A percentile compares a stretch with the other conserved stretches of the same genome.
Evolutionary conservation across 2,329 filamentous ascomycete species (phyloP).

Genomic region (Pseudogymnoascus sp.): DNA sequence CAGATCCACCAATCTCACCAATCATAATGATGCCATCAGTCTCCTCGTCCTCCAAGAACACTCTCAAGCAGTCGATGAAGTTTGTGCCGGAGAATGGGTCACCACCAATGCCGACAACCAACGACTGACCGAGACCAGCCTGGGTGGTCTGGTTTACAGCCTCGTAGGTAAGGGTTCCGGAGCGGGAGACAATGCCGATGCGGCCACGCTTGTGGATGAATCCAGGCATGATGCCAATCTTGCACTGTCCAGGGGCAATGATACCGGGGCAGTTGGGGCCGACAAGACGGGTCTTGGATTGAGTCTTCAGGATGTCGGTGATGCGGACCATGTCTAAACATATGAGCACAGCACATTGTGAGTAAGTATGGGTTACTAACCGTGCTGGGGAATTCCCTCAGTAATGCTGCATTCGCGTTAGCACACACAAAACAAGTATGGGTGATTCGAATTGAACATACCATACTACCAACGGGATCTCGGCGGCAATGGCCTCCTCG

Average conservation of each 20-base stretch:
- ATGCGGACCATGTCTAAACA: slow-evolving; percentile 91
- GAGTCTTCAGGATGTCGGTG: slow-evolving; percentile 94
- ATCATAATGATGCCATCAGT: slow-evolving; percentile 99
- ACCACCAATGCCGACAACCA: slow-evolving; percentile 96
- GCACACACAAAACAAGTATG: slow-evolving; percentile 15
- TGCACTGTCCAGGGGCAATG: slow-evolving; percentile 93
- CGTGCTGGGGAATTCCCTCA: slow-evolving; percentile 95
- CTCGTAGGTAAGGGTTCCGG: slow-evolving; percentile 97
- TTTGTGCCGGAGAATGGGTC: slow-evolving; percentile 98
- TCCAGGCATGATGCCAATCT: slow-evolving; percentile 99
- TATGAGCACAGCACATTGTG: slow-evolving; percentile 16
- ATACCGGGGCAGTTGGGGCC: slow-evolving; percentile 98
- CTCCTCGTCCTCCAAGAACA: slow-evolving; percentile 92
- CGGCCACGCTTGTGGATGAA: slow-evolving; percentile 99
- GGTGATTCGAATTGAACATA: slow-evolving; percentile 28
- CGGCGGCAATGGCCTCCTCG: slow-evolving; percentile 88
- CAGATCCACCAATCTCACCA: slow-evolving; percentile 94
- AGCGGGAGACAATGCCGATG: slow-evolving; percentile 96
- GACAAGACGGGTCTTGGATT: slow-evolving; percentile 92
- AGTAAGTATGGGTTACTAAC: slow-evolving; percentile 42
- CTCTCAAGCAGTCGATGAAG: slow-evolving; percentile 98
- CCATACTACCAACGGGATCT: slow-evolving; percentile 92
- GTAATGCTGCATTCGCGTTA: slow-evolving; percentile 54
- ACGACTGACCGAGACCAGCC: slow-evolving; percentile 91
- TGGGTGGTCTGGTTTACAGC: slow-evolving; percentile 99